phyloP scores from a whole-genome alignment of 768 basidiomycete species.

The Paxillus rubicundulus region DNA sequence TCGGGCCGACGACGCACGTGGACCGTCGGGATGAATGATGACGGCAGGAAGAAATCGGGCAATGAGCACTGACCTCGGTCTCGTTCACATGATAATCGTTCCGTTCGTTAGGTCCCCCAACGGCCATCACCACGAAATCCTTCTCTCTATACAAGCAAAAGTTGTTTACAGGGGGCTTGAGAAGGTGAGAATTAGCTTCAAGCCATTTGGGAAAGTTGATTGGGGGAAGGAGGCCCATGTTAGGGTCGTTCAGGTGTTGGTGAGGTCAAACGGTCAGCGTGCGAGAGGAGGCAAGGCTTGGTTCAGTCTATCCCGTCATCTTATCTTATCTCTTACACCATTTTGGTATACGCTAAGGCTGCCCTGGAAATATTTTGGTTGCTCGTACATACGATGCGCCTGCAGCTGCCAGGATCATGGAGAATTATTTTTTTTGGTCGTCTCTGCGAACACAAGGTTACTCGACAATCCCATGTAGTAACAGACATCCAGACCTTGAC shows the following conservation, averaged over 20 bases:
- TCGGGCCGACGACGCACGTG: background rate
- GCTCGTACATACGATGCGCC: no score
- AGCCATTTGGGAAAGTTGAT: slow-evolving; percentile 93
- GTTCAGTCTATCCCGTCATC: background rate
- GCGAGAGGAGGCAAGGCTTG: background rate
- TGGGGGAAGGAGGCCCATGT: slow-evolving; percentile 75
- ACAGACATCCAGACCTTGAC: no score
- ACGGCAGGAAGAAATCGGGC: background rate
- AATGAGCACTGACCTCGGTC: slow-evolving; percentile 62
- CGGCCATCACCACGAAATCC: slow-evolving; percentile 93
- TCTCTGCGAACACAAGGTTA: no score
- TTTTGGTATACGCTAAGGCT: no score
- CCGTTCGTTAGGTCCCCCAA: slow-evolving; percentile 93
- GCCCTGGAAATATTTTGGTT: no score
- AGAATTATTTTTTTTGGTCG: no score
- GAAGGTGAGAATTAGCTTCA: slow-evolving; percentile 68
- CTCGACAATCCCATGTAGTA: no score
- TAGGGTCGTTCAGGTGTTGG: background rate
- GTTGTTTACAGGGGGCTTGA: slow-evolving; percentile 93
- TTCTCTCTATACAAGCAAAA: slow-evolving; percentile 78
- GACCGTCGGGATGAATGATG: background rate
- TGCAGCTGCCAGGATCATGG: no score
- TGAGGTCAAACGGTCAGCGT: background rate
- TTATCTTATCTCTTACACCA: background rate
- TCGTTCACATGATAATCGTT: slow-evolving; percentile 95